phyloP scores from a whole-genome alignment of 176 grass and related monocot species.

The Musa acuminata region DNA sequence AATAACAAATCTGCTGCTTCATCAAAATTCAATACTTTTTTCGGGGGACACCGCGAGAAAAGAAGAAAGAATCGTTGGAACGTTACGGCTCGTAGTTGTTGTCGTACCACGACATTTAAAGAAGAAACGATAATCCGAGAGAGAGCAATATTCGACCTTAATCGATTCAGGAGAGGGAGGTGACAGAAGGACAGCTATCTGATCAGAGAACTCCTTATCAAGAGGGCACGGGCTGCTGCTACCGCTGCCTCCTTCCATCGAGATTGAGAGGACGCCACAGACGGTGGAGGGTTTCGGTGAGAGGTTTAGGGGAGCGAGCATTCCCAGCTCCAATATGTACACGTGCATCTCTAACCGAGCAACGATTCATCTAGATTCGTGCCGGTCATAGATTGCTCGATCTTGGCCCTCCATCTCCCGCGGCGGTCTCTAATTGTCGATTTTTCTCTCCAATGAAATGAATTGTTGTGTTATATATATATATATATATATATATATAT shows the following conservation, averaged over 20 bases:
- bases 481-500: too few relatives aligned
- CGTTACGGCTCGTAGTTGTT: too few relatives aligned
- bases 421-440: too few relatives aligned
- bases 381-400: too few relatives aligned
- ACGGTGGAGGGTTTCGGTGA: not conserved
- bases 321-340: too few relatives aligned
- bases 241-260: not conserved
- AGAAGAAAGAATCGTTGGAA: too few relatives aligned
- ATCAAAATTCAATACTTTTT: not conserved
- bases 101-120: not conserved
- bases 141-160: constrained; percentile 16
- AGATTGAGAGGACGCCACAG: not conserved
- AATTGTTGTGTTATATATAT: too few relatives aligned
- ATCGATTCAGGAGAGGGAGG: constrained; percentile 40
- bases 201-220: constrained; percentile 53
- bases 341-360: too few relatives aligned
- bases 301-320: not conserved
- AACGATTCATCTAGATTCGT: too few relatives aligned
- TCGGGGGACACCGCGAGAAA: not conserved
- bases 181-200: constrained; percentile 61
- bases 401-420: too few relatives aligned
- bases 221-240: constrained; percentile 24
- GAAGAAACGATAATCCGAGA: not conserved
- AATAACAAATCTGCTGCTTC: not conserved
- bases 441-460: too few relatives aligned